Evolutionary conservation across 139 green algal genomes (phyloP), one percentile per base, ranked within the genome.

Genomic region (Chloropicon primus): DNA sequence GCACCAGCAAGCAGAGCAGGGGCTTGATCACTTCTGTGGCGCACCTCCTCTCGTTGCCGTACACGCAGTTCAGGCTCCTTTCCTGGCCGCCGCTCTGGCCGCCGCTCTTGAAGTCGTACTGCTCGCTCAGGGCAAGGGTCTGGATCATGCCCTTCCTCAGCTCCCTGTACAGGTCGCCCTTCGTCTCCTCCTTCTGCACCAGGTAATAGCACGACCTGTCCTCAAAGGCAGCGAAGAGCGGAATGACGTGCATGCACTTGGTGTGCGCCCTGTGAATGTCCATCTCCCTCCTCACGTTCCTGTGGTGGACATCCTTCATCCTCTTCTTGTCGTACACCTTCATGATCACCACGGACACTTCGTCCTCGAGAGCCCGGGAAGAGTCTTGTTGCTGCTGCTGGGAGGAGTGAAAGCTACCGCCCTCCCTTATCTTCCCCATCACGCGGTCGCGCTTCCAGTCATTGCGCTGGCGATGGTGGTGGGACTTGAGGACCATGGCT

Each of bases 281-380:
- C 5, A 62, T 62, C 41, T 62, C 41, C 10, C 87, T 79, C 28
- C 84, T 72, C 41, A 92, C 85, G 79, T 93, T 93, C 80, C 91
- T 84, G 17, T 86, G 80, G 74, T 90, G 87, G 74, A 89, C 87
- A 0, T 29, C 22, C 26, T 78, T 85, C 91, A 95, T 94, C 82
- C 90, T 91, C 17, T 75, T 53, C 74, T 89, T 90, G 62, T 91
- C 82, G 77, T 95, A 96, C 1, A 76, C 78, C 84, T 96, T 96
- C 73, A 96, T 74, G 28, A 94, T 88, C 26, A 96, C 89, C 10
- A 62, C 41, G 41, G 41, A 62, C 10, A 62, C 17, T 5, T 62
- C 41, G 41, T 62, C 41, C 10, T 62, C 41, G 41, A 5, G 41
- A 17, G 41, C 41, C 41, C n/a, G n/a, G n/a, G n/a, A n/a, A n/a